These are phyloP conservation scores for Aspergillus hiratsukae DNA, from an alignment of 2,329 filamentous ascomycete species.

Conservation along the genomic window DNA sequence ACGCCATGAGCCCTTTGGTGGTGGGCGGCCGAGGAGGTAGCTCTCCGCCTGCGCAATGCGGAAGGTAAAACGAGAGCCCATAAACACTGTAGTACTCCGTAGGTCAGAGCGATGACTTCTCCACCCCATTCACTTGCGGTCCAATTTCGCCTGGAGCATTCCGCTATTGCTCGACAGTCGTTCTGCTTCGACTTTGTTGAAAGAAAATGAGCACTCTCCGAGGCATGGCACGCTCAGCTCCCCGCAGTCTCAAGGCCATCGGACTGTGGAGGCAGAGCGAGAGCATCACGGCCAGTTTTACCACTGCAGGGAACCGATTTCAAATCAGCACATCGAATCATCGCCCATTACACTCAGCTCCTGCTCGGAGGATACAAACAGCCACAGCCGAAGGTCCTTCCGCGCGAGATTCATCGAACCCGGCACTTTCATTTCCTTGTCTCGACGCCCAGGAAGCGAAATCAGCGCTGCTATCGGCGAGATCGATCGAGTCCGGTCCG, in stretches of 20 bases:
- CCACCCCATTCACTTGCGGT: neutral
- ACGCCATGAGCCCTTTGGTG: slow-evolving; percentile 8
- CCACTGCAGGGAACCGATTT: slow-evolving; percentile 7
- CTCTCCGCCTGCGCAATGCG: neutral
- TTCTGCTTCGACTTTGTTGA: neutral
- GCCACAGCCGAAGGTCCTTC: slow-evolving; percentile 18
- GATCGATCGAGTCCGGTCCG: slow-evolving; percentile 69
- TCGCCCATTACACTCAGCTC: slow-evolving; percentile 18
- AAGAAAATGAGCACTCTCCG: slow-evolving; percentile 15
- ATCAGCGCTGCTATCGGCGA: slow-evolving; percentile 66
- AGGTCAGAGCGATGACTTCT: neutral
- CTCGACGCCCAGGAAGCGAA: slow-evolving; percentile 78
- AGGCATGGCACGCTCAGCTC: slow-evolving; percentile 12
- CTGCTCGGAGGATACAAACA: slow-evolving; percentile 15
- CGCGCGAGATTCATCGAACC: slow-evolving; percentile 58
- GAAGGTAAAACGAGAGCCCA: neutral
- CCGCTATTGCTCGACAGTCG: neutral
- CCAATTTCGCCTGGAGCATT: neutral
- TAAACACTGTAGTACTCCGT: neutral
- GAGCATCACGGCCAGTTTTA: neutral
- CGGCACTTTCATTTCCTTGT: slow-evolving; percentile 83
- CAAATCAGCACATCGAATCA: neutral
- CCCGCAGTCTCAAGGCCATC: slow-evolving; percentile 8
- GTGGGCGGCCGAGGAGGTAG: neutral
- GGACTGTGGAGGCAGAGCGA: slow-evolving; percentile 9